These are phyloP conservation scores for Tricladium varicosporioides DNA, from an alignment of 2,329 filamentous ascomycete species.

Conservation along the genomic window DNA sequence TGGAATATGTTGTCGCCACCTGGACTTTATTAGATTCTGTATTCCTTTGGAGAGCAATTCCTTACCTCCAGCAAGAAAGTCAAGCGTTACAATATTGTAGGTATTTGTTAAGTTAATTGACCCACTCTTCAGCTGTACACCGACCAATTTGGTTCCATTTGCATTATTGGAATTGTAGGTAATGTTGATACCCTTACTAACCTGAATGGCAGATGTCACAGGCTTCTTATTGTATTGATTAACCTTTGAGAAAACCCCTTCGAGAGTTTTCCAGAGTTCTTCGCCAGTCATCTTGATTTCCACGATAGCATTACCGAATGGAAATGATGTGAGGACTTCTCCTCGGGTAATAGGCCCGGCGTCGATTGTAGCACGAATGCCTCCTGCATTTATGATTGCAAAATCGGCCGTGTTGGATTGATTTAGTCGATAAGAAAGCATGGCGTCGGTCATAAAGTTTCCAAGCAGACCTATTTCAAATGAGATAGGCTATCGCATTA, in stretches of 20 bases:
- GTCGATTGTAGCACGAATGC: conserved; percentile 62
- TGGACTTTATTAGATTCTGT: neutral
- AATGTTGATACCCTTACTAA: conserved; percentile 55
- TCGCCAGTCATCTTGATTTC: conserved; percentile 53
- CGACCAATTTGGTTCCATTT: conserved; percentile 50
- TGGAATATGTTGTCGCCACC: conserved; percentile 61
- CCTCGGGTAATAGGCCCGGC: conserved; percentile 60
- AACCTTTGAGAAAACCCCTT: conserved; percentile 54
- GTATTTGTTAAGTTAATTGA: conserved; percentile 44
- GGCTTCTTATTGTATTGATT: conserved; percentile 53
- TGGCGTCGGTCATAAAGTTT: conserved; percentile 56
- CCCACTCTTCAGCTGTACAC: conserved; percentile 47
- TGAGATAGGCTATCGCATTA: neutral
- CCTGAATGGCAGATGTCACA: conserved; percentile 59
- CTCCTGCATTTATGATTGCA: conserved; percentile 62
- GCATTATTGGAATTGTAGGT: conserved; percentile 53
- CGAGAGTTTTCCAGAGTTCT: conserved; percentile 55
- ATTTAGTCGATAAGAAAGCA: conserved; percentile 58
- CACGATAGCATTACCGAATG: conserved; percentile 63
- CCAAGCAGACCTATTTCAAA: conserved; percentile 40
- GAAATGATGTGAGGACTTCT: conserved; percentile 62
- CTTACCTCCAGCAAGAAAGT: conserved; percentile 53
- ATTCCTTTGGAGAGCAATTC: neutral
- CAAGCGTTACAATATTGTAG: conserved; percentile 60
- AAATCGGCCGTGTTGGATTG: conserved; percentile 36